phyloP scores from a whole-genome alignment of 1,284 basidiomycete genomes.

The Hymenochaete sp. region DNA sequence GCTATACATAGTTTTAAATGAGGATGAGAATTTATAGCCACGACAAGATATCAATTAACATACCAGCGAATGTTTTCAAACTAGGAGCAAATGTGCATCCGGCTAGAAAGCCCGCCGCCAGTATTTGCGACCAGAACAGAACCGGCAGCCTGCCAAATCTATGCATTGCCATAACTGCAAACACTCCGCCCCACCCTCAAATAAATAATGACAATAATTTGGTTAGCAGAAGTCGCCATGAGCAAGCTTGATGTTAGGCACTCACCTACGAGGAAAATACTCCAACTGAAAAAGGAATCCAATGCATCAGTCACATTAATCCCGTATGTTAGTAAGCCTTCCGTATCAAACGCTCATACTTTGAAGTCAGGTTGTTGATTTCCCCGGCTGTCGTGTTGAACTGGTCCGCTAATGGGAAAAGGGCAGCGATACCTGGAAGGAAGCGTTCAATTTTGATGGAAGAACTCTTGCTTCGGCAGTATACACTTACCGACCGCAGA shows the following conservation, averaged over 20 bases:
- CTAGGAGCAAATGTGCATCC: slow-evolving; percentile 48
- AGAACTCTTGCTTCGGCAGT: no score
- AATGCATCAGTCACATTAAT: neutral
- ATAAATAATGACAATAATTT: neutral
- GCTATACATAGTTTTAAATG: slow-evolving; percentile 28
- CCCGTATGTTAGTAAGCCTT: no score
- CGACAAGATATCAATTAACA: no score
- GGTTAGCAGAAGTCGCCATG: no score
- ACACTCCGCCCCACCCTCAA: slow-evolving; percentile 55
- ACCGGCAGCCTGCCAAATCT: slow-evolving; percentile 52
- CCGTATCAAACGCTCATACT: slow-evolving; percentile 36
- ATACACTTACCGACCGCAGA: slow-evolving; percentile 50
- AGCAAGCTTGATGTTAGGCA: neutral
- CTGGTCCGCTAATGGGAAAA: slow-evolving; percentile 51
- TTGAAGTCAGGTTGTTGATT: slow-evolving; percentile 59
- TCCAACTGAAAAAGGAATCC: slow-evolving; percentile 46
- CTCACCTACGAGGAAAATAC: slow-evolving; percentile 55
- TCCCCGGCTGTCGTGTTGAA: slow-evolving; percentile 48
- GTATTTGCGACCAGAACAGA: slow-evolving; percentile 55
- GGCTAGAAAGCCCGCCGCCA: slow-evolving; percentile 41
- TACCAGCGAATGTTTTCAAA: slow-evolving; percentile 44
- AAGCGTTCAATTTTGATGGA: neutral
- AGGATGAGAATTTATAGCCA: no score
- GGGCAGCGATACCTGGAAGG: slow-evolving; percentile 44
- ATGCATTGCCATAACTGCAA: slow-evolving; percentile 51